Base-by-base conservation (phyloP, 2,329 filamentous ascomycete species). In the Teratosphaeria zuluensis region DNA sequence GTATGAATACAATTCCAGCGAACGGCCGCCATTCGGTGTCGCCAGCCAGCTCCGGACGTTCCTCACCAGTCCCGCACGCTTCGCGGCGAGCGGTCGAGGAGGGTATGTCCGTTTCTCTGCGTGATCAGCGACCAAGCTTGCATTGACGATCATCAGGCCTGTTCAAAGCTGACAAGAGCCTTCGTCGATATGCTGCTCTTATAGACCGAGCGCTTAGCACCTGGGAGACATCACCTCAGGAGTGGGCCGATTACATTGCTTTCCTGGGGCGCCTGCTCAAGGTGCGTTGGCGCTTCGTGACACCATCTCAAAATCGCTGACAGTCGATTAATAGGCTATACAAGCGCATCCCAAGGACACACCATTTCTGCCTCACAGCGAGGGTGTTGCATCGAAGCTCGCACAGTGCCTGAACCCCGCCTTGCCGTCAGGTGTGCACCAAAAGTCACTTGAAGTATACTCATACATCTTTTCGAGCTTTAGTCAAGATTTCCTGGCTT, bases 191-290 rank as follows among this genome's bases (percentile, higher is more conserved):
- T 83, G 90, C 91, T 52, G 84, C 87, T 54, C 88, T 85, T 59
- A 86, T 99, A 64, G 92, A 97, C 70, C 85, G 91, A 73, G 89
- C 91, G 35, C 81, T 99, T 62, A 84, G 88, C 53, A 81, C 96
- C 35, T 99, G 96, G 77, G 94, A 99, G 72, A 92, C 90, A 16
- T 86, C 90, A 32, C 80, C 96, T 66, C 91, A 97, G 75, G 94
- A 99, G 84, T 99, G 94, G 94, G 94, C 95, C 54, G 94, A 99
- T 76, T 99, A 99, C 72, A 99, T 99, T 69, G 96, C 92, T 19
- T 99, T 97, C 72, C 78, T 99, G 58, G 95, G 89, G 71, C 85
- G 90, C 62, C 80, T 99, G 54, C 80, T 96, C 62, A 97, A 96
- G 84, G 90, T 92, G 72, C 30, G 58, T 16, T 24, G 16, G 31